These are phyloP conservation scores for Rhinocladiella mackenziei DNA, from an alignment of 2,329 filamentous ascomycete genomes.

Conservation along the genomic window DNA sequence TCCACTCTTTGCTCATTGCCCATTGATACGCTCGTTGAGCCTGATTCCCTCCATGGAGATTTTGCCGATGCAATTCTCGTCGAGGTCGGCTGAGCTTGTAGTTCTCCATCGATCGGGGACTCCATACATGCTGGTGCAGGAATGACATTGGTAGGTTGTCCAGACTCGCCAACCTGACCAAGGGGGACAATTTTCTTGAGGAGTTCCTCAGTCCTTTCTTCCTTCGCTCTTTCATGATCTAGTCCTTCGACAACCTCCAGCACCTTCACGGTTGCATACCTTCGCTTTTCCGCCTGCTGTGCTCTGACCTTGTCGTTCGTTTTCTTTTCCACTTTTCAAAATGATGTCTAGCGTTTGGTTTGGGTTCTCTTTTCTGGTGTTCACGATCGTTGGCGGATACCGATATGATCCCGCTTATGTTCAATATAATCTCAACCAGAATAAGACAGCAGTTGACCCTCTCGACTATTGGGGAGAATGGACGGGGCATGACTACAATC, in stretches of 20 bases:
- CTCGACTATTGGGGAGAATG: conserved; percentile 57
- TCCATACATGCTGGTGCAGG: too few relatives aligned
- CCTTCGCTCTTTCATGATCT: conserved; percentile 4
- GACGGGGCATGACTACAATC: conserved; percentile 46
- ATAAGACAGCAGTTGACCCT: conserved; percentile 52
- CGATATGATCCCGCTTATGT: conserved; percentile 50
- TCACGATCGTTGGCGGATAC: conserved; percentile 30
- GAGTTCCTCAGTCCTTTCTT: neutral
- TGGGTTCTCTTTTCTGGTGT: conserved; percentile 11
- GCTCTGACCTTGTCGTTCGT: conserved; percentile 12
- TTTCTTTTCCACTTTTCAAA: conserved; percentile 3
- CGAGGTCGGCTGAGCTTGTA: conserved; percentile 2
- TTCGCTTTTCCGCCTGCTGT: conserved; percentile 10
- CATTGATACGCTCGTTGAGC: conserved; percentile 6
- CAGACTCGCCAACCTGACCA: too few relatives aligned
- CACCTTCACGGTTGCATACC: conserved; percentile 14
- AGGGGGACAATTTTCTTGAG: conserved; percentile 2
- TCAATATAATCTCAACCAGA: conserved; percentile 60
- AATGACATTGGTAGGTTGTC: too few relatives aligned
- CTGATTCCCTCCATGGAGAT: neutral
- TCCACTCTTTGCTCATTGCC: conserved; percentile 12
- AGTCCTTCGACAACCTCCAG: conserved; percentile 1
- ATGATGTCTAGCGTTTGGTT: conserved; percentile 10
- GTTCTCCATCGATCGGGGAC: too few relatives aligned
- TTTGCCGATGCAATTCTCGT: conserved; percentile 1